Percentiles rank a stretch among this genome's conserved stretches.
Conservation (phyloP, 2,329 filamentous ascomycete genomes). For the Fusarium staphyleae region DNA sequence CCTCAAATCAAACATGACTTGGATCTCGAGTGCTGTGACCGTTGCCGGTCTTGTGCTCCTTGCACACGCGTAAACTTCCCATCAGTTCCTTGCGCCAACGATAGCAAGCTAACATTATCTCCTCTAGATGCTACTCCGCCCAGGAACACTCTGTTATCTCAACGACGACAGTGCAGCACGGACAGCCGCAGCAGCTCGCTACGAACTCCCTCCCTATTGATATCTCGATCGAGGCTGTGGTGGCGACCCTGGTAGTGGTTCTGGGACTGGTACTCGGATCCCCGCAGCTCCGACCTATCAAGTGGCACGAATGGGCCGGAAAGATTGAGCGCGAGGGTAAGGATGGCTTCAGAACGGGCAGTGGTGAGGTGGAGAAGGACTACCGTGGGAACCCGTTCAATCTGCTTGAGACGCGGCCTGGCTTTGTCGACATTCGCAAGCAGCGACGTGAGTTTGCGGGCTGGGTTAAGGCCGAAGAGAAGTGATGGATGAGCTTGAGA, state of each 20-base stretch:
- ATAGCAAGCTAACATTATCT: slow-evolving; percentile 23
- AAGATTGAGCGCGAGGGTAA: slow-evolving; percentile 81
- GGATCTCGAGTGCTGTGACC: slow-evolving; percentile 75
- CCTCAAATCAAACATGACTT: slow-evolving; percentile 63
- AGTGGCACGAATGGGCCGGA: slow-evolving; percentile 82
- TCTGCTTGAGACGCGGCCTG: slow-evolving; percentile 77
- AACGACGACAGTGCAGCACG: slow-evolving; percentile 57
- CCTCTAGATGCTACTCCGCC: slow-evolving; percentile 86
- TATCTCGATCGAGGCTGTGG: slow-evolving; percentile 84
- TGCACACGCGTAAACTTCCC: slow-evolving; percentile 77
- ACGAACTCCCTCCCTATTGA: slow-evolving; percentile 74
- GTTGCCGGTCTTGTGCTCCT: slow-evolving; percentile 79
- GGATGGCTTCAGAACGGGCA: slow-evolving; percentile 61
- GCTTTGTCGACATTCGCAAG: slow-evolving; percentile 88
- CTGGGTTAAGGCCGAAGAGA: slow-evolving; percentile 63
- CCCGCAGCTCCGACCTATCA: slow-evolving; percentile 81
- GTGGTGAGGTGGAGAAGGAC: slow-evolving; percentile 73
- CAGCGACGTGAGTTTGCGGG: slow-evolving; percentile 79
- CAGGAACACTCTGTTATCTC: slow-evolving; percentile 86
- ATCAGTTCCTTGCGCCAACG: slow-evolving; percentile 1
- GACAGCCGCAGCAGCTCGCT: slow-evolving; percentile 51
- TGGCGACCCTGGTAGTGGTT: slow-evolving; percentile 81
- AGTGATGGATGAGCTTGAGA: slow-evolving; percentile 26
- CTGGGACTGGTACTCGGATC: slow-evolving; percentile 82
- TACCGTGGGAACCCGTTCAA: slow-evolving; percentile 81